These are phyloP conservation scores for Russula virescens DNA, from an alignment of 768 basidiomycete genomes.

Conservation along the genomic window DNA sequence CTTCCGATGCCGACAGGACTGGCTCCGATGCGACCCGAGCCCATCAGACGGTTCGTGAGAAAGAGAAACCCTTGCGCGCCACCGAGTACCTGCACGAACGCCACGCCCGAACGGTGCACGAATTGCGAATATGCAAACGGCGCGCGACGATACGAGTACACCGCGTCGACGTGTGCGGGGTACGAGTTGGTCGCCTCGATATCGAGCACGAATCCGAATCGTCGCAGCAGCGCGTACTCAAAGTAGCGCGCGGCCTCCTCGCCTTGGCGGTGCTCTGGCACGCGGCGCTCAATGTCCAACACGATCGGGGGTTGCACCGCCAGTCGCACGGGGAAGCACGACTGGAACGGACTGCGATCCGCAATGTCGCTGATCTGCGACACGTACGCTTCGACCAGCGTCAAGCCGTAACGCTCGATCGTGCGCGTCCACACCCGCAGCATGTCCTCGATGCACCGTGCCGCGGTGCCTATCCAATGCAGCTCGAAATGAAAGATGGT, in stretches of 20 bases:
- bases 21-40: slow-evolving; percentile 56
- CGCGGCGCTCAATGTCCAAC: slow-evolving; percentile 57
- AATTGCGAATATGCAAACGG: slow-evolving; percentile 83
- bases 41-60: slow-evolving; percentile 83
- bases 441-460: slow-evolving; percentile 84
- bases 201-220: slow-evolving; percentile 78
- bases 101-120: slow-evolving; percentile 84
- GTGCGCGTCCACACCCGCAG: slow-evolving; percentile 74
- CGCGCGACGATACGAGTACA: slow-evolving; percentile 83
- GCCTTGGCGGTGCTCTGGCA: slow-evolving; percentile 58
- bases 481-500: slow-evolving; percentile 96
- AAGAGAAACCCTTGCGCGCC: slow-evolving; percentile 79
- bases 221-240: slow-evolving; percentile 69
- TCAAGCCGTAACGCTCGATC: slow-evolving; percentile 86
- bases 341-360: slow-evolving; percentile 84
- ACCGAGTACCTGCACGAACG: slow-evolving; percentile 84
- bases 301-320: slow-evolving; percentile 67
- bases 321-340: slow-evolving; percentile 80
- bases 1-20: slow-evolving; percentile 18
- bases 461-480: slow-evolving; percentile 94
- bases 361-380: slow-evolving; percentile 86
- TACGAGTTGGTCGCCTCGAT: slow-evolving; percentile 75
- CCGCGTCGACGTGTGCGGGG: slow-evolving; percentile 73
- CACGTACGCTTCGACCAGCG: slow-evolving; percentile 90
- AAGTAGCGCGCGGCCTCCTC: slow-evolving; percentile 56